These are phyloP conservation scores for Punica granatum DNA, from an alignment of 345 rosid genomes.

Conservation along the genomic window DNA sequence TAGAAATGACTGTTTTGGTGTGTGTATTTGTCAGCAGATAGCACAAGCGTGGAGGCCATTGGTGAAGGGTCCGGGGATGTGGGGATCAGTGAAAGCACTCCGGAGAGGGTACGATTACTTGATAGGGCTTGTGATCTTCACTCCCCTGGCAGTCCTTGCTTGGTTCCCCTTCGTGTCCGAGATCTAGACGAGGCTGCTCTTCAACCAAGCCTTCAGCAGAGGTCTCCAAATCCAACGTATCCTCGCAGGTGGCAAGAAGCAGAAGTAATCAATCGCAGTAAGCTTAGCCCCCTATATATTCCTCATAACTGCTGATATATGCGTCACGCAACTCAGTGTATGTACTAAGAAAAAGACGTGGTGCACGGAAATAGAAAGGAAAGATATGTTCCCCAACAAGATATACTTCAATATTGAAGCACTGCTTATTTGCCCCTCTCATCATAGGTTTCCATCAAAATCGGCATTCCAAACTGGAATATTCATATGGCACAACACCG, in stretches of 20 bases:
- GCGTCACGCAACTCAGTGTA: background rate
- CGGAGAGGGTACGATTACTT: constrained; percentile 86
- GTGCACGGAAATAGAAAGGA: background rate
- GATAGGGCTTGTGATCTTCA: constrained; percentile 65
- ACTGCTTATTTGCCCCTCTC: too few relatives aligned
- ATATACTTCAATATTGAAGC: too few relatives aligned
- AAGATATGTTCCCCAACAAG: background rate
- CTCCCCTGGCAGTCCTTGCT: constrained; percentile 66
- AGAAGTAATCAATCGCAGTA: too few relatives aligned
- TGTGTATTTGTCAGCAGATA: constrained; percentile 30
- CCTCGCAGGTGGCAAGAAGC: constrained; percentile 83
- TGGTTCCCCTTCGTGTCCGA: constrained; percentile 97
- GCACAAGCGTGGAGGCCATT: constrained; percentile 61
- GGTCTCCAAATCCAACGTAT: constrained; percentile 97
- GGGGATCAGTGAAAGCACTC: constrained; percentile 88
- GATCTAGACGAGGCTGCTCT: constrained; percentile 84
- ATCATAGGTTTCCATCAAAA: too few relatives aligned
- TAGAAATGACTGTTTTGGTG: too few relatives aligned
- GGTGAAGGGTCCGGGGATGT: constrained; percentile 68
- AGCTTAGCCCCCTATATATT: too few relatives aligned
- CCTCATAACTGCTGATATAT: background rate
- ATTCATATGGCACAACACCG: too few relatives aligned
- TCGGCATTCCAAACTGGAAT: too few relatives aligned
- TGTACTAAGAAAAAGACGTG: background rate
- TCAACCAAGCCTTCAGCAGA: constrained; percentile 98